phyloP scores from a whole-genome alignment of 352 stramenopile genomes.

The Nothophytophthora sp. region DNA sequence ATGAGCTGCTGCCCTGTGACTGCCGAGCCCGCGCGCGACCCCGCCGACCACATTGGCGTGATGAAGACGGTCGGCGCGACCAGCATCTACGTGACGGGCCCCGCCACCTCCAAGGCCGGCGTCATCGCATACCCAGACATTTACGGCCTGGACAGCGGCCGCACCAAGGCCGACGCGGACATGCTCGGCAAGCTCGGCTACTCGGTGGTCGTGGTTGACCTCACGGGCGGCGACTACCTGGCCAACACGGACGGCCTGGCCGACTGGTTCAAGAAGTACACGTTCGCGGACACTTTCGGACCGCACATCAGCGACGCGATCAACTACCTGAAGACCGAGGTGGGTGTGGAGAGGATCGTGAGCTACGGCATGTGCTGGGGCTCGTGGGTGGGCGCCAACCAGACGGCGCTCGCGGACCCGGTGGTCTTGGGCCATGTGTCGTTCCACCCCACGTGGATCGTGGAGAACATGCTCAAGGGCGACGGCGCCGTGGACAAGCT shows the following conservation, averaged over 20 bases:
- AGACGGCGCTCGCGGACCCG: conserved; percentile 42
- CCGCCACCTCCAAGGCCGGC: conserved; percentile 59
- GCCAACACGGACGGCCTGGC: conserved; percentile 31
- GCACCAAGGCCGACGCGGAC: conserved; percentile 79
- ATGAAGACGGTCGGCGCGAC: conserved; percentile 76
- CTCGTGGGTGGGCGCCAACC: conserved; percentile 68
- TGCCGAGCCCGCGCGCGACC: conserved; percentile 50
- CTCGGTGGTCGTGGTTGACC: conserved; percentile 70
- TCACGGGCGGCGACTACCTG: conserved; percentile 70
- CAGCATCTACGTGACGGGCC: conserved; percentile 73
- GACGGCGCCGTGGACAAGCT: conserved; percentile 72
- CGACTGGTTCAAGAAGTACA: conserved; percentile 75
- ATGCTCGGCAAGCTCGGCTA: conserved; percentile 76
- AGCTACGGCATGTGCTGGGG: conserved; percentile 89
- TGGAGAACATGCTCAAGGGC: conserved; percentile 80
- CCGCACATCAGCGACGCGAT: conserved; percentile 73
- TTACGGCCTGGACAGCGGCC: conserved; percentile 78
- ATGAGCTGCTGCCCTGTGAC: conserved; percentile 84
- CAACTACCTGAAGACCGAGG: conserved; percentile 68
- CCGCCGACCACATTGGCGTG: conserved; percentile 41
- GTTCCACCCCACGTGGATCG: conserved; percentile 81
- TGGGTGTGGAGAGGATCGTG: conserved; percentile 52
- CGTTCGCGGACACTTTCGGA: conserved; percentile 46
- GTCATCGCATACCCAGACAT: conserved; percentile 78
- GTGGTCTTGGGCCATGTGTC: conserved; percentile 66